phyloP scores from a whole-genome alignment of 2,329 filamentous ascomycete species.

The Fusarium temperatum region DNA sequence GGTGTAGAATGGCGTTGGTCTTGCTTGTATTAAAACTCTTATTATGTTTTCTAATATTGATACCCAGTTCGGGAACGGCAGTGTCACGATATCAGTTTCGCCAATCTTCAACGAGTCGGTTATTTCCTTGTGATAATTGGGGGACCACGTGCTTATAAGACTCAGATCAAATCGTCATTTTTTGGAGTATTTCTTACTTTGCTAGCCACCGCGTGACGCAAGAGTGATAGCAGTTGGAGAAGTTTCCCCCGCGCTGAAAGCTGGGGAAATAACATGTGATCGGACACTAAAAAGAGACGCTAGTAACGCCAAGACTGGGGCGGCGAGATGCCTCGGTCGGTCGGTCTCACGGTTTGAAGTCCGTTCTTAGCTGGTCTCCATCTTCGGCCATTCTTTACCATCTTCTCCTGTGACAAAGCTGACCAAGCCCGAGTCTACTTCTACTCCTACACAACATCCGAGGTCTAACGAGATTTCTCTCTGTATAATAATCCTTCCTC shows the following conservation, averaged over 20 bases:
- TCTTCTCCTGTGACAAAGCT: slow-evolving; percentile 25
- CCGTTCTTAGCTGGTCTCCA: not conserved
- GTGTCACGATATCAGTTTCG: slow-evolving; percentile 8
- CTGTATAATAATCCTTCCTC: slow-evolving; percentile 31
- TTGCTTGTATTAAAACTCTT: not conserved
- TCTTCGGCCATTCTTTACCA: slow-evolving; percentile 13
- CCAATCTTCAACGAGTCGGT: not conserved
- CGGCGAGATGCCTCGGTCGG: slow-evolving; percentile 46
- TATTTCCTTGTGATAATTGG: slow-evolving; percentile 31
- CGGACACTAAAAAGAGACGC: slow-evolving; percentile 31
- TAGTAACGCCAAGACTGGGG: slow-evolving; percentile 37
- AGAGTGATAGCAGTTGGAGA: slow-evolving; percentile 6
- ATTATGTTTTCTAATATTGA: not conserved
- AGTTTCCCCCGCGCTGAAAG: slow-evolving; percentile 35
- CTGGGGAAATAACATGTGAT: slow-evolving; percentile 47
- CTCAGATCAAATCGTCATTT: slow-evolving; percentile 7
- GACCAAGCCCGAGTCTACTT: slow-evolving; percentile 31
- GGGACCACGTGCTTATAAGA: slow-evolving; percentile 22
- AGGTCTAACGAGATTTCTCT: slow-evolving; percentile 35
- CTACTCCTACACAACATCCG: slow-evolving; percentile 39
- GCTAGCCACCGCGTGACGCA: slow-evolving; percentile 35
- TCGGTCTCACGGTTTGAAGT: slow-evolving; percentile 40
- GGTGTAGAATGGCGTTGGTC: not conserved
- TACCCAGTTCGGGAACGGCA: slow-evolving; percentile 1
- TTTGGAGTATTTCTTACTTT: slow-evolving; percentile 17